Percentiles rank a stretch among this genome's conserved stretches.
Evolutionary conservation across 306 rosid genomes (phyloP).

Genomic region (Biancaea sappan): DNA sequence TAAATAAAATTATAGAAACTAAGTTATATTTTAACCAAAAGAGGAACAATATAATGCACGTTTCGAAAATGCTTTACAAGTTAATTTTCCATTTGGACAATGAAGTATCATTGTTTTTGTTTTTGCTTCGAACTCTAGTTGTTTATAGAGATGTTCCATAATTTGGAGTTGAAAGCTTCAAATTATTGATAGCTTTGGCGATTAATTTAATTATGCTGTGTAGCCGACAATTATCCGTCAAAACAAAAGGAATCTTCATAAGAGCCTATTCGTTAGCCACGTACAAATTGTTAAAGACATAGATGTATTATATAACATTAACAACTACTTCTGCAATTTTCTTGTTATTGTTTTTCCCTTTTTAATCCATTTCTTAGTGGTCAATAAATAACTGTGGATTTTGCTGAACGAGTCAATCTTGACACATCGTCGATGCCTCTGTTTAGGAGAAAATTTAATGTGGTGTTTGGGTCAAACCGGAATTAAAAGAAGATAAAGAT

Average conservation of each 20-base stretch:
- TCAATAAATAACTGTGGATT: background rate
- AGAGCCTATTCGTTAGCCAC: background rate
- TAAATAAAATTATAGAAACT: too few species aligned
- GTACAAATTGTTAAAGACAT: background rate
- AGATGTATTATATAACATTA: too few species aligned
- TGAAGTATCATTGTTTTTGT: background rate
- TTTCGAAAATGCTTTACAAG: background rate
- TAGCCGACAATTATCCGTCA: background rate
- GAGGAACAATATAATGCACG: background rate
- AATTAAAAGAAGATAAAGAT: background rate
- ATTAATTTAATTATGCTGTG: background rate
- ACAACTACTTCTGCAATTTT: background rate
- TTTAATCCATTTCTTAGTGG: background rate
- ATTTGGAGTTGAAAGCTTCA: background rate
- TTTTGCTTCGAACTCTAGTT: background rate
- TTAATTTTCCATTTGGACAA: background rate
- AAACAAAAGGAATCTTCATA: background rate
- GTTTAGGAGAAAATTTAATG: background rate
- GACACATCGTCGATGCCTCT: background rate
- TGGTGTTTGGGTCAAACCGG: constrained; percentile 19
- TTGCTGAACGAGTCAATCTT: background rate
- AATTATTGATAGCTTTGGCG: background rate
- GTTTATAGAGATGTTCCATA: background rate
- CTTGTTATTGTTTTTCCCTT: background rate
- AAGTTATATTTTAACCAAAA: too few species aligned